Evolutionary conservation across 2,329 filamentous ascomycete genomes (phyloP).

Genomic region (Nemania abortiva): DNA sequence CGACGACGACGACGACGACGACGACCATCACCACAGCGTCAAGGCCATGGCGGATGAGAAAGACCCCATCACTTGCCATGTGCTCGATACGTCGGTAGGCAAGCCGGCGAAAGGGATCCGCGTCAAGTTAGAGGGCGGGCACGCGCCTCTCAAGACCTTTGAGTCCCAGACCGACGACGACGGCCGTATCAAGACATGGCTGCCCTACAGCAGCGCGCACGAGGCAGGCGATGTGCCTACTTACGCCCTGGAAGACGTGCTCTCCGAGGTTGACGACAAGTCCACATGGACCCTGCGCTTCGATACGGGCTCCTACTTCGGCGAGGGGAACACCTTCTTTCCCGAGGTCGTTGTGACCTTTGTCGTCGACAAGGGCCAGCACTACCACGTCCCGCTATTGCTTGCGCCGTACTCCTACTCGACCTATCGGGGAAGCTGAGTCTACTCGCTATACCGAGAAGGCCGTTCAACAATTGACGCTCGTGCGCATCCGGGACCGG

Average conservation of each 20-base stretch:
- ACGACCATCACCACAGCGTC: background rate
- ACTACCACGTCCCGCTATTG: constrained; percentile 84
- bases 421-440: constrained; percentile 80
- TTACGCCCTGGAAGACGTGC: constrained; percentile 69
- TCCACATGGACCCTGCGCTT: constrained; percentile 78
- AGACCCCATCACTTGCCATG: constrained; percentile 85
- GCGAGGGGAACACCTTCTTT: constrained; percentile 70
- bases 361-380: constrained; percentile 67
- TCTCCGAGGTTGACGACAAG: constrained; percentile 57
- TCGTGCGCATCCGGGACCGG: background rate
- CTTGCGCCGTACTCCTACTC: constrained; percentile 84
- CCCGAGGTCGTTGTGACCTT: constrained; percentile 69
- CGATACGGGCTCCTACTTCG: constrained; percentile 79
- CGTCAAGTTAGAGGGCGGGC: constrained; percentile 69
- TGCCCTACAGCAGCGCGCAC: constrained; percentile 65
- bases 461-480: background rate
- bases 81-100: constrained; percentile 84
- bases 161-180: constrained; percentile 79
- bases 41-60: constrained; percentile 55
- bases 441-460: background rate
- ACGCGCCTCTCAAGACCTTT: constrained; percentile 63
- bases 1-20: background rate
- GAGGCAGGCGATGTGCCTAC: constrained; percentile 68
- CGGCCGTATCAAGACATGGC: constrained; percentile 79
- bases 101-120: constrained; percentile 74